Percentiles rank a stretch among this genome's conserved stretches.
Conservation (phyloP, 2,329 filamentous ascomycete genomes). For the Epichloe scottii region DNA sequence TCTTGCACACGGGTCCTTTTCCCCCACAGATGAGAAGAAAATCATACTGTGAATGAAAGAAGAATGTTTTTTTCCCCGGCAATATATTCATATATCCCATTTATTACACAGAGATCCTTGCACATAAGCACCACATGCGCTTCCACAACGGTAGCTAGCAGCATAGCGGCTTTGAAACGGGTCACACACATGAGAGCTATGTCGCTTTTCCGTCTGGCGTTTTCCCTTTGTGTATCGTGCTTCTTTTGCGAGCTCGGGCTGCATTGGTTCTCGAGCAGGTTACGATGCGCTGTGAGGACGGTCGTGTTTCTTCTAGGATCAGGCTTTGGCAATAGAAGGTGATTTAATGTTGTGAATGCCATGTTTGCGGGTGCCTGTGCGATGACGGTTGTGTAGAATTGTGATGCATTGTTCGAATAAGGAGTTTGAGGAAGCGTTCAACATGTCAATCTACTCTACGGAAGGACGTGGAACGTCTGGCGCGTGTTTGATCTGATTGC, state of each 20-base stretch:
- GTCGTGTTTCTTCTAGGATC: background rate
- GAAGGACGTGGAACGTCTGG: no score
- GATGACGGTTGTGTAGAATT: no score
- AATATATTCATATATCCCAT: background rate
- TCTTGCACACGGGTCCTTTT: background rate
- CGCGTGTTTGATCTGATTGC: no score
- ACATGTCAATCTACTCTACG: no score
- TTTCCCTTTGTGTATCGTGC: background rate
- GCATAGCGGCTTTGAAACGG: background rate
- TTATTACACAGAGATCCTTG: background rate
- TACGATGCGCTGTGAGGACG: background rate
- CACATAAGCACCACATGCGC: background rate
- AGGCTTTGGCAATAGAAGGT: constrained; percentile 2
- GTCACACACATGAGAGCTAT: background rate
- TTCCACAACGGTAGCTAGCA: background rate
- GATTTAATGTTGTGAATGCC: background rate
- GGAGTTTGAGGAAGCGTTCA: no score
- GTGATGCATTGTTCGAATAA: no score
- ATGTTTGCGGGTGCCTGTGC: no score
- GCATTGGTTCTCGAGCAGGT: background rate
- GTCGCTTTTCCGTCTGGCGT: background rate
- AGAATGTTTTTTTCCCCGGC: background rate
- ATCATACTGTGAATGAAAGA: background rate
- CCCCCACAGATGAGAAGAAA: background rate
- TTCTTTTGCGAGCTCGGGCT: background rate